These are phyloP conservation scores for Pythium dissimile DNA, from an alignment of 352 stramenopile species.

Conservation along the genomic window DNA sequence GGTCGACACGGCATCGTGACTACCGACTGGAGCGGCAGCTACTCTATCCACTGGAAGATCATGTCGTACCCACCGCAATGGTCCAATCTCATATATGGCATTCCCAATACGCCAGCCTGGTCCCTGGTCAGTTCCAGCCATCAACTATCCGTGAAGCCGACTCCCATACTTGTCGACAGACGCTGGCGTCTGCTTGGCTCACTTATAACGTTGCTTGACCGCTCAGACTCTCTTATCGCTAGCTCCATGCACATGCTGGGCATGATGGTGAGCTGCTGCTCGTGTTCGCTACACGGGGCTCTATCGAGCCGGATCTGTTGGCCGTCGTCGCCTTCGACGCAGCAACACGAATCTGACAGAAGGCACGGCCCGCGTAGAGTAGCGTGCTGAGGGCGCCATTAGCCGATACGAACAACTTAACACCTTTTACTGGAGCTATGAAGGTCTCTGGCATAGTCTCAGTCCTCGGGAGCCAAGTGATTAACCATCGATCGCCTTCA, in stretches of 20 bases:
- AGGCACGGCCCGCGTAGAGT: neutral
- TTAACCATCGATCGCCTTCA: slow-evolving; percentile 68
- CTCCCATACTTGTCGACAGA: too few species aligned
- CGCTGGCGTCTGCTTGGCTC: too few species aligned
- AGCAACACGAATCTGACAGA: neutral
- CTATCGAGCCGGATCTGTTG: slow-evolving; percentile 15
- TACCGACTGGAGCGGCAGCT: too few species aligned
- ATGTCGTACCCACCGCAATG: too few species aligned
- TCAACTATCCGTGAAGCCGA: too few species aligned
- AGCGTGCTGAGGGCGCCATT: slow-evolving; percentile 20
- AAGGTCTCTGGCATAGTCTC: slow-evolving; percentile 84
- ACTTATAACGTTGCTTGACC: neutral
- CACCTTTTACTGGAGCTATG: slow-evolving; percentile 94
- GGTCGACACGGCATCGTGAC: too few species aligned
- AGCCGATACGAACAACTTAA: slow-evolving; percentile 79
- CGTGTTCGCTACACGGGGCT: neutral
- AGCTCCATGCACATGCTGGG: too few species aligned
- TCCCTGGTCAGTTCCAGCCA: too few species aligned
- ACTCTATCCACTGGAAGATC: too few species aligned
- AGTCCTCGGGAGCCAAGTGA: slow-evolving; percentile 82
- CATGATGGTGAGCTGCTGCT: slow-evolving; percentile 17
- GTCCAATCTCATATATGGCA: too few species aligned
- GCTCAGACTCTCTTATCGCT: slow-evolving; percentile 6
- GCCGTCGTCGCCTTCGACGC: slow-evolving; percentile 22
- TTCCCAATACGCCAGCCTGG: too few species aligned